These are phyloP conservation scores for Coemansia sp. DNA, from an alignment of 192 early-diverging fungal species.

Conservation along the genomic window DNA sequence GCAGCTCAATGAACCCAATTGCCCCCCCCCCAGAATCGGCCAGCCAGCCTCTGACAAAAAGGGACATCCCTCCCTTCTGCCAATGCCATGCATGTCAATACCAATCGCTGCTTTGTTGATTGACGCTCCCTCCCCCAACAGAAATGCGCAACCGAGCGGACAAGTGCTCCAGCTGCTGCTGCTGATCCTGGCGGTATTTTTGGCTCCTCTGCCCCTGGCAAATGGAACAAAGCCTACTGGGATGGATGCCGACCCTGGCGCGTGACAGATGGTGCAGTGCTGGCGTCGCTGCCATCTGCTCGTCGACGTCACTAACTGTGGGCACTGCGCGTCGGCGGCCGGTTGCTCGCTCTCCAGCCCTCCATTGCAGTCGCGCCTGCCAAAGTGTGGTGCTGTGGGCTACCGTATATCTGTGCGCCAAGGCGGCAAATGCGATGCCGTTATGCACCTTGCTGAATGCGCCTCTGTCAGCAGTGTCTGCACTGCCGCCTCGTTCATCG, in stretches of 20 bases:
- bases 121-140: background rate
- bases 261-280: background rate
- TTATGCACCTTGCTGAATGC: too few species aligned
- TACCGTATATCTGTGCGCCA: too few species aligned
- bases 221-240: background rate
- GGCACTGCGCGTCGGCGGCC: too few species aligned
- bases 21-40: background rate
- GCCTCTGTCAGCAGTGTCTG: too few species aligned
- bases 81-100: conserved; percentile 10
- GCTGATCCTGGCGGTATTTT: background rate
- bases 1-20: conserved; percentile 8
- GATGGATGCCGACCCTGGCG: background rate
- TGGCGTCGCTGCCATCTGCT: too few species aligned
- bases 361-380: too few species aligned
- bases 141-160: background rate
- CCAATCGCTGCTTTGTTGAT: background rate
- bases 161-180: background rate
- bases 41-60: background rate
- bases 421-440: too few species aligned
- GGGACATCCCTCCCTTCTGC: background rate
- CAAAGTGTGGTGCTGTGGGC: too few species aligned
- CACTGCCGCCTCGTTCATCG: too few species aligned
- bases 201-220: background rate
- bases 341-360: too few species aligned
- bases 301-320: too few species aligned